A percentile compares a stretch with the other conserved stretches of the same genome.
These are phyloP conservation scores for Rhamnella rubrinervis DNA, from an alignment of 331 rosid species.

Conservation along the genomic window DNA sequence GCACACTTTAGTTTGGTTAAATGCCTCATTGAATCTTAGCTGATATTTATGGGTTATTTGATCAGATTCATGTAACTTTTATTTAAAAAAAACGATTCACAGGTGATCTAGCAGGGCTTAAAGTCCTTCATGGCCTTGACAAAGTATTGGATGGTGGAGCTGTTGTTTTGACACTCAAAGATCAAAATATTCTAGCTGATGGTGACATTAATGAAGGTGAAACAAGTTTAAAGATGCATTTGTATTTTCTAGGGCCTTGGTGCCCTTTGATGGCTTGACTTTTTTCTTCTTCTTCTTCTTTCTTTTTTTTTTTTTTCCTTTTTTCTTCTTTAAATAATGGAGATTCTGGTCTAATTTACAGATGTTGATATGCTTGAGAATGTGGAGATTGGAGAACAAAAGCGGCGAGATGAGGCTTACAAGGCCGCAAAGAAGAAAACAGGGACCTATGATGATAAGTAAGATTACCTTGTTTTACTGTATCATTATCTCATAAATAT, in stretches of 20 bases:
- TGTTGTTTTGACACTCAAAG: constrained; percentile 90
- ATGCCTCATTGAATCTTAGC: neutral
- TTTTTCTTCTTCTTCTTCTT: too few species aligned
- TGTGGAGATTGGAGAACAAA: constrained; percentile 91
- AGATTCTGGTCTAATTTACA: constrained; percentile 46
- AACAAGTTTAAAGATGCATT: constrained; percentile 18
- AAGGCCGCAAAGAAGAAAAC: constrained; percentile 86
- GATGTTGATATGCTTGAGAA: constrained; percentile 93
- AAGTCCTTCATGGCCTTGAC: constrained; percentile 93
- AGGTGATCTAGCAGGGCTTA: constrained; percentile 80
- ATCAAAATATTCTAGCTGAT: constrained; percentile 80
- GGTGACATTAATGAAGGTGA: constrained; percentile 88
- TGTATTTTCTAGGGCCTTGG: constrained; percentile 22
- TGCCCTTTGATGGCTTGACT: constrained; percentile 28
- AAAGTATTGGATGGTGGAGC: constrained; percentile 94
- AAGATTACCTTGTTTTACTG: constrained; percentile 28
- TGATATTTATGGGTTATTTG: neutral
- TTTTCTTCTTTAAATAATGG: too few species aligned
- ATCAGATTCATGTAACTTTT: constrained; percentile 5
- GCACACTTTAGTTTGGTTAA: neutral
- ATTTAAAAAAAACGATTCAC: constrained; percentile 20
- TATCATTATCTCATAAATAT: neutral
- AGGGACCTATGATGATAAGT: constrained; percentile 81
- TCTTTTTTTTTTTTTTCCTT: too few species aligned
- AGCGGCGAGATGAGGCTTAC: constrained; percentile 75